Evolutionary conservation across 371 early-diverging fungal genomes (phyloP), one percentile per base, ranked within the genome.

Genomic region (Lichtheimia hyalospora): DNA sequence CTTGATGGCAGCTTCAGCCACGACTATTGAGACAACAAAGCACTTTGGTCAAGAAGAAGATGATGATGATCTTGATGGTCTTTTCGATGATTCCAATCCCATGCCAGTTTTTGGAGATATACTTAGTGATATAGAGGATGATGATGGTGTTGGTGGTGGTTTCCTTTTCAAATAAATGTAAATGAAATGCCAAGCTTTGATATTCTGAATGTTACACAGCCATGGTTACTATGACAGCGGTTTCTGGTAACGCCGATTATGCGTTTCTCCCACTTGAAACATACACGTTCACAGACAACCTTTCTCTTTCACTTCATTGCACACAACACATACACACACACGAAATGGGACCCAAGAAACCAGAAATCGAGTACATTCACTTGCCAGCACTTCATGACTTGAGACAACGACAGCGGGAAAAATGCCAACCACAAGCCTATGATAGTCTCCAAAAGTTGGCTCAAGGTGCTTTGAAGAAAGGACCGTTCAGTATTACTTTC

Each of bases 321-420:
- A 10, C 34, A 34, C 34, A 25, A 25, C 25, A 25, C 3, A 25
- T 25, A 25, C 25, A 3, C 25, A 25, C n/a, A n/a, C n/a, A 27
- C 13, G 20, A 10, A 16, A 69, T 69, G 69, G 60, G 60, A 39
- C 73, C 71, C n/a, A 68, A 66, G 50, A 70, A 58, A 50, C 77
- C 77, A 4, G 77, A 73, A 62, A 62, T 76, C 21, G 77, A 76
- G 53, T 76, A 69, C 25, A 69, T 76, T 40, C 24, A 62, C 23
- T 52, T 62, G n/a, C 25, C 34, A 14, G 49, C 58, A 3, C 21
- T 69, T 15, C 15, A 34, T 25, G 64, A 62, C 20, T 20, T 65
- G 3, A 39, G 39, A 10, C 28, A 50, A 13, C 34, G 34, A 34
- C 34, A 34, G 8, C 34, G 2, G 10, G 50, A 55, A 50, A 65